phyloP scores from a whole-genome alignment of 2,329 filamentous ascomycete genomes.

The Penicillium polonicum region DNA sequence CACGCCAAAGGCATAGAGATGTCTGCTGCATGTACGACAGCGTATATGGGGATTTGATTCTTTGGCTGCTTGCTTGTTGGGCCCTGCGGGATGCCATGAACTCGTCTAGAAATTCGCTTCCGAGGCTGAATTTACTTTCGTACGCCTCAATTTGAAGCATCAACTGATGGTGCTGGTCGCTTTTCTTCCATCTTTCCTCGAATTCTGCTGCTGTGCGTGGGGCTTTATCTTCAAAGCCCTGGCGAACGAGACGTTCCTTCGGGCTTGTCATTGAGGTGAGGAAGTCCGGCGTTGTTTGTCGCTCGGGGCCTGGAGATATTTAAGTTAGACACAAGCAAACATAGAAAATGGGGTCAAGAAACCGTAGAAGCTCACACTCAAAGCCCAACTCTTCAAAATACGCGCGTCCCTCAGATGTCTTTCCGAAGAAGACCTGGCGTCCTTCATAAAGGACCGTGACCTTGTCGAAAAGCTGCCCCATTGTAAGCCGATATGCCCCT shows the following conservation, averaged over 20 bases:
- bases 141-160: constrained; percentile 41
- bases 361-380: constrained; percentile 44
- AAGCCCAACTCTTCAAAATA: constrained; percentile 69
- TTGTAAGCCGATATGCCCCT: not conserved
- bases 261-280: constrained; percentile 66
- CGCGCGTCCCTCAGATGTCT: constrained; percentile 53
- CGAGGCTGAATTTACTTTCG: constrained; percentile 38
- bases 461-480: constrained; percentile 60
- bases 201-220: constrained; percentile 70
- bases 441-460: constrained; percentile 68
- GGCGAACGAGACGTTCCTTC: constrained; percentile 52
- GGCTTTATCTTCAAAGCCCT: constrained; percentile 60
- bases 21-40: constrained; percentile 73
- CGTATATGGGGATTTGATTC: constrained; percentile 74
- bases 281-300: constrained; percentile 68
- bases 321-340: not conserved
- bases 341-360: not conserved
- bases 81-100: constrained; percentile 38
- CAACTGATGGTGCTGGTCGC: constrained; percentile 42
- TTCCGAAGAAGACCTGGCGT: constrained; percentile 70
- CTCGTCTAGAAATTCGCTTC: constrained; percentile 29
- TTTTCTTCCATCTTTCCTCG: constrained; percentile 53
- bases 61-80: constrained; percentile 44
- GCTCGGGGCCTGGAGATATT: constrained; percentile 42
- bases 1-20: constrained; percentile 72